These are phyloP conservation scores for Kregervanrija delftensis DNA, from an alignment of 805 yeast species.

Conservation along the genomic window DNA sequence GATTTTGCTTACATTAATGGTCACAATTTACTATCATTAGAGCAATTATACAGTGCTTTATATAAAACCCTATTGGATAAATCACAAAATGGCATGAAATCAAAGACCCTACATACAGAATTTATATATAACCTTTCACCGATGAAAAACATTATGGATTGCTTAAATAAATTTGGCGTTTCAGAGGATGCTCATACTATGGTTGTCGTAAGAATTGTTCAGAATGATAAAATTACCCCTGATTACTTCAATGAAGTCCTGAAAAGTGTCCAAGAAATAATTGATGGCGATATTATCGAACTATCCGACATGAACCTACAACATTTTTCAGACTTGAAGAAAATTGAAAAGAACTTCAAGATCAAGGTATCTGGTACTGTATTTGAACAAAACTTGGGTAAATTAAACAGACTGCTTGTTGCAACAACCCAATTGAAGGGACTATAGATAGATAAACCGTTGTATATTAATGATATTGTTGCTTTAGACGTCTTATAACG, in stretches of 20 bases:
- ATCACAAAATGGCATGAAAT: conserved; percentile 41
- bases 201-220: conserved; percentile 21
- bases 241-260: conserved; percentile 9
- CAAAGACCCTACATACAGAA: conserved; percentile 67
- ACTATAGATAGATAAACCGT: conserved; percentile 5
- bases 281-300: conserved; percentile 30
- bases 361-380: conserved; percentile 10
- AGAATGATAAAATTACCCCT: neutral
- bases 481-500: no score
- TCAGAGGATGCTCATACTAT: conserved; percentile 39
- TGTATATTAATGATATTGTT: no score
- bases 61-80: conserved; percentile 54
- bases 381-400: conserved; percentile 10
- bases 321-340: conserved; percentile 26
- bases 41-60: conserved; percentile 55
- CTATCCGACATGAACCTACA: conserved; percentile 28
- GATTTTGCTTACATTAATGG: conserved; percentile 66
- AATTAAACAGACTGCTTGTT: conserved; percentile 19
- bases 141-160: conserved; percentile 63
- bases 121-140: conserved; percentile 64
- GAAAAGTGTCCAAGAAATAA: conserved; percentile 13
- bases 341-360: conserved; percentile 22
- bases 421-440: conserved; percentile 26
- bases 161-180: conserved; percentile 65
- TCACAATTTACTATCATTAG: conserved; percentile 46